A percentile compares a stretch with the other conserved stretches of the same genome.
Conservation (phyloP, 2,329 filamentous ascomycete genomes). For the Bipolaris sorokiniana region DNA sequence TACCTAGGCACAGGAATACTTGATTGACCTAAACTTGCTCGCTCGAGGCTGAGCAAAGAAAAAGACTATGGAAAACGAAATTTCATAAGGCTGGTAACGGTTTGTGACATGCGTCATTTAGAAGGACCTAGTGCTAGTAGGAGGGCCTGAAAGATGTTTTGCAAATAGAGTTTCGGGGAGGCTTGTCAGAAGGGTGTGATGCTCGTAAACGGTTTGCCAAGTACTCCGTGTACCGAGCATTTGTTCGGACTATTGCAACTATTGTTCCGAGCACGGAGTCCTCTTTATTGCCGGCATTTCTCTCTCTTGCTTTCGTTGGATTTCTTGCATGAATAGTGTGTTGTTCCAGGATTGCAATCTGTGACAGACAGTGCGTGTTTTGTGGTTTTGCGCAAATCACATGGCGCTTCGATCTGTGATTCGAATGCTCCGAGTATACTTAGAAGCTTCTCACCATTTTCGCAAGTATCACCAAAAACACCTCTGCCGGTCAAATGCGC, state of each 20-base stretch:
- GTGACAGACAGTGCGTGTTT: too few relatives aligned
- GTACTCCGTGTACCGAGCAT: background rate
- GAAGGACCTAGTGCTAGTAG: constrained; percentile 38
- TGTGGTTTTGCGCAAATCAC: too few relatives aligned
- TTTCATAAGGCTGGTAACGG: background rate
- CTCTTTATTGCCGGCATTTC: too few relatives aligned
- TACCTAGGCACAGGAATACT: constrained; percentile 29
- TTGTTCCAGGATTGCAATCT: too few relatives aligned
- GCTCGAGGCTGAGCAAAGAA: constrained; percentile 31
- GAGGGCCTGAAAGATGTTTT: constrained; percentile 39
- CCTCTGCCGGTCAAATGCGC: too few relatives aligned
- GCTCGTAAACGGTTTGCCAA: background rate
- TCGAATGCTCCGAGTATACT: too few relatives aligned
- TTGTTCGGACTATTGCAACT: too few relatives aligned
- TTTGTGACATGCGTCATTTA: constrained; percentile 3
- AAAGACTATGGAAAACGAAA: constrained; percentile 35
- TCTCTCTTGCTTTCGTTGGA: too few relatives aligned
- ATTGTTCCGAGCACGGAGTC: background rate
- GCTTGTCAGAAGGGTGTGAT: constrained; percentile 17
- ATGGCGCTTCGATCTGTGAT: too few relatives aligned
- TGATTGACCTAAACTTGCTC: constrained; percentile 41
- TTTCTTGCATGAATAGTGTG: too few relatives aligned
- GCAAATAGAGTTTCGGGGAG: constrained; percentile 15
- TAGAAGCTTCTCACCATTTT: too few relatives aligned
- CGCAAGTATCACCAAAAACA: too few relatives aligned